Evolutionary conservation across 805 yeast species (phyloP).

Genomic region (Candida namnaoensis): DNA sequence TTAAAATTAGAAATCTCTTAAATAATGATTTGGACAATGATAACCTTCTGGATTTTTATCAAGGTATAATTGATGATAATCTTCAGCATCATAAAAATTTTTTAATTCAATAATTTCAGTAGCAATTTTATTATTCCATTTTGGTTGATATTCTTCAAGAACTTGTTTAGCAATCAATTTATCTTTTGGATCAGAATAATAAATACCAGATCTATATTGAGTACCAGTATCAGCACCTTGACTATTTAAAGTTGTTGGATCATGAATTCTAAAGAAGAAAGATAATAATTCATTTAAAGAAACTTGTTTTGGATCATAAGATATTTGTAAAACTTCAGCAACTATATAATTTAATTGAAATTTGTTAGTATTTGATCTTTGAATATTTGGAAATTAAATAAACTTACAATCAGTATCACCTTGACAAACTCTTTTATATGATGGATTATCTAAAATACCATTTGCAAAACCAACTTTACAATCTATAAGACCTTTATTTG

Average conservation of each 20-base stretch:
- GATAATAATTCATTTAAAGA: constrained; percentile 56
- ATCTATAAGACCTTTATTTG: constrained; percentile 58
- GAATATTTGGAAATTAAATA: too few species aligned
- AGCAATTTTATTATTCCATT: constrained; percentile 61
- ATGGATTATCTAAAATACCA: constrained; percentile 46
- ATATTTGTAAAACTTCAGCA: constrained; percentile 80
- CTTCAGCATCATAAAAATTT: constrained; percentile 89
- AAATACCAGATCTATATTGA: constrained; percentile 84
- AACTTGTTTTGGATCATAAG: constrained; percentile 67
- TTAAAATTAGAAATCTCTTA: constrained; percentile 41
- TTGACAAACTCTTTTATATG: constrained; percentile 66
- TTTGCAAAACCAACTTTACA: constrained; percentile 88
- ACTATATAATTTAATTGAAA: constrained; percentile 5
- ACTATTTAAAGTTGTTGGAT: constrained; percentile 74
- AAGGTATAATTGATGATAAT: constrained; percentile 81
- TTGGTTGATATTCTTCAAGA: constrained; percentile 50
- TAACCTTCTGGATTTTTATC: constrained; percentile 78
- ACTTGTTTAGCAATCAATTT: constrained; percentile 33
- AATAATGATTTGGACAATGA: constrained; percentile 82
- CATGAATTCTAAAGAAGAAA: constrained; percentile 88
- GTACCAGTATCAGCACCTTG: constrained; percentile 91
- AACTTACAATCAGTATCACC: constrained; percentile 49
- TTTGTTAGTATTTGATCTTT: not conserved
- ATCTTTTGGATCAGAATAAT: constrained; percentile 43
- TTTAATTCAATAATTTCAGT: constrained; percentile 63